Evolutionary conservation across 257 asterid genomes (phyloP).

Genomic region (Lycium ferocissimum): DNA sequence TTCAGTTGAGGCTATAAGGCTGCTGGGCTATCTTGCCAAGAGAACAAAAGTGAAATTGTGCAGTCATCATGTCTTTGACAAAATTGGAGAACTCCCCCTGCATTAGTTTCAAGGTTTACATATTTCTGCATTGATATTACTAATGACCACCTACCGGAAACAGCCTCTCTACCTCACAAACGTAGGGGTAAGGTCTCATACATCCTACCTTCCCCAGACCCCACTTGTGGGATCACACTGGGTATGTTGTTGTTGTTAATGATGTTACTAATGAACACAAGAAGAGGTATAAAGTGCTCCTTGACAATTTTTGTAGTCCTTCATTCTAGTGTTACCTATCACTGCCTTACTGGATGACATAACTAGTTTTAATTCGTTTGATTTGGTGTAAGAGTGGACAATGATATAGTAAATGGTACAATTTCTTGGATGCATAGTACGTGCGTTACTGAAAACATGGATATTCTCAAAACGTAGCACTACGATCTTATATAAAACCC

Average conservation of each 20-base stretch:
- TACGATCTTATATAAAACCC: not conserved
- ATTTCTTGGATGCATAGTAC: not conserved
- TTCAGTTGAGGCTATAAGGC: not conserved
- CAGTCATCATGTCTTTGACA: not conserved
- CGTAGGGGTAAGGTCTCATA: too few species aligned
- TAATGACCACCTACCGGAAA: not conserved
- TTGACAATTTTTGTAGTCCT: not conserved
- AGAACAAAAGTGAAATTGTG: not conserved
- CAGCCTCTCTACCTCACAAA: too few species aligned
- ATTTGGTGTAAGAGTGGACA: not conserved
- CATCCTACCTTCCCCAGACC: too few species aligned
- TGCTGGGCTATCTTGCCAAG: constrained; percentile 1
- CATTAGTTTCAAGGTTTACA: not conserved
- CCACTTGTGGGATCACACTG: too few species aligned
- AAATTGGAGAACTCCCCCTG: not conserved
- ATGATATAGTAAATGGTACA: not conserved
- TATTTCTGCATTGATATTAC: constrained; percentile 4
- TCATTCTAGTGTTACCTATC: not conserved
- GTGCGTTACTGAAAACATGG: not conserved
- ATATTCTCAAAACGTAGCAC: constrained; percentile 9
- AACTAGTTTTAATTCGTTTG: not conserved
- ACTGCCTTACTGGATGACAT: not conserved
- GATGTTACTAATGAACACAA: constrained; percentile 17
- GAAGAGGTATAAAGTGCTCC: not conserved
- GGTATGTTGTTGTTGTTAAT: too few species aligned